These are phyloP conservation scores for Starmerella stellata DNA, from an alignment of 805 yeast genomes.

Conservation along the genomic window DNA sequence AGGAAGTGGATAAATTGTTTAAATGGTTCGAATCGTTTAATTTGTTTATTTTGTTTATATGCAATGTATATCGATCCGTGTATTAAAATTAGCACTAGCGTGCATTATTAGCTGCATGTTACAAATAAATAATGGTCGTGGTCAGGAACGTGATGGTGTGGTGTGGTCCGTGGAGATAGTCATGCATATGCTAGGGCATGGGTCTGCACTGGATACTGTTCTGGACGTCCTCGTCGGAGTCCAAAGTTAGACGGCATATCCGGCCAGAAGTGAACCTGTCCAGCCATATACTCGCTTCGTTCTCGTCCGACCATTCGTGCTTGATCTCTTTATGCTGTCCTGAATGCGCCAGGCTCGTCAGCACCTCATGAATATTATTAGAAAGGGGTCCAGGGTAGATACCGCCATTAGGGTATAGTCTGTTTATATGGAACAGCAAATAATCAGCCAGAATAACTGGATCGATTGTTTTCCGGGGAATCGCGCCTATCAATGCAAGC, in stretches of 20 bases:
- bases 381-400: slow-evolving; percentile 15
- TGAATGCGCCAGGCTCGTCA: slow-evolving; percentile 9
- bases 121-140: no score
- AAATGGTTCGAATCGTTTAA: no score
- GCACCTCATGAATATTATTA: slow-evolving; percentile 13
- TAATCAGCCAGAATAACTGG: slow-evolving; percentile 79
- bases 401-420: slow-evolving; percentile 12
- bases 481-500: slow-evolving; percentile 56
- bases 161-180: no score
- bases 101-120: no score
- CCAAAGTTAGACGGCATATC: slow-evolving; percentile 6
- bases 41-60: no score
- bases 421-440: slow-evolving; percentile 51
- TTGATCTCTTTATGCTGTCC: neutral
- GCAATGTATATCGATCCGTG: no score
- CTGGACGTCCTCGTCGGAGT: slow-evolving; percentile 4
- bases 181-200: no score
- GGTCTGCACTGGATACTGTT: no score
- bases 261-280: slow-evolving; percentile 9
- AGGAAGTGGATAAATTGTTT: no score
- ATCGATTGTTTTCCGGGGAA: slow-evolving; percentile 51
- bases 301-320: slow-evolving; percentile 8
- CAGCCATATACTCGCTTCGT: slow-evolving; percentile 11
- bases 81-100: no score
- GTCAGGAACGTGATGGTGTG: no score